A percentile compares a stretch with the other conserved stretches of the same genome.
Conservation (phyloP, 352 stramenopile species). For the Plasmopara muralis region DNA sequence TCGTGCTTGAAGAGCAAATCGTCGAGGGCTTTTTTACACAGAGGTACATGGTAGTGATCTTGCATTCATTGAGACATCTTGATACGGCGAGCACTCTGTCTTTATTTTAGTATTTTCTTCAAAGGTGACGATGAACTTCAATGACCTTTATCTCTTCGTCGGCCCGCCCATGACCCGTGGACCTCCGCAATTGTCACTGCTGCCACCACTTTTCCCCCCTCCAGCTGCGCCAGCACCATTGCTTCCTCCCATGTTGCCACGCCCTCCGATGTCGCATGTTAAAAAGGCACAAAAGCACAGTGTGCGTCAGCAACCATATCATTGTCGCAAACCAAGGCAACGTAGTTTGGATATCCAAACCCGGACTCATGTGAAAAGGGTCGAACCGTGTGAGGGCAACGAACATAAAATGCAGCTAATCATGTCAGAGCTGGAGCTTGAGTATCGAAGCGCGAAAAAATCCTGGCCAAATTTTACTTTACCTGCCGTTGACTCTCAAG, state of each 20-base stretch:
- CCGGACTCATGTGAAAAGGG: slow-evolving; percentile 2
- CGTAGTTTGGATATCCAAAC: slow-evolving; percentile 13
- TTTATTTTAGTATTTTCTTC: slow-evolving; percentile 19
- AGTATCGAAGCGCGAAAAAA: slow-evolving; percentile 12
- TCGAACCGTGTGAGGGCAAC: slow-evolving; percentile 2
- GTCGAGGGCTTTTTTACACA: too few relatives aligned
- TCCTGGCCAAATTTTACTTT: slow-evolving; percentile 3
- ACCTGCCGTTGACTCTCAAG: slow-evolving; percentile 5
- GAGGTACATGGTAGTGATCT: not conserved
- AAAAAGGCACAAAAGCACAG: slow-evolving; percentile 16
- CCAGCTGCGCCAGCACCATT: slow-evolving; percentile 2
- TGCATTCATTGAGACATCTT: not conserved
- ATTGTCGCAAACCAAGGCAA: slow-evolving; percentile 15
- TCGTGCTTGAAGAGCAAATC: too few relatives aligned
- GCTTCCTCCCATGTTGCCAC: slow-evolving; percentile 17
- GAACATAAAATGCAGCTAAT: slow-evolving; percentile 12
- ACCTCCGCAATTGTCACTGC: slow-evolving; percentile 13
- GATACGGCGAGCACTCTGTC: not conserved
- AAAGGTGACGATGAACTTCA: slow-evolving; percentile 18
- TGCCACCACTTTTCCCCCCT: slow-evolving; percentile 7
- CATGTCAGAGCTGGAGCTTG: slow-evolving; percentile 19
- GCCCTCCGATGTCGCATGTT: not conserved
- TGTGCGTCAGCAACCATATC: slow-evolving; percentile 15
- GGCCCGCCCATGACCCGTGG: slow-evolving; percentile 26
- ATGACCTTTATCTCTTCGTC: slow-evolving; percentile 24